phyloP scores from a whole-genome alignment of 1,284 basidiomycete genomes.

The Trametes sp. region DNA sequence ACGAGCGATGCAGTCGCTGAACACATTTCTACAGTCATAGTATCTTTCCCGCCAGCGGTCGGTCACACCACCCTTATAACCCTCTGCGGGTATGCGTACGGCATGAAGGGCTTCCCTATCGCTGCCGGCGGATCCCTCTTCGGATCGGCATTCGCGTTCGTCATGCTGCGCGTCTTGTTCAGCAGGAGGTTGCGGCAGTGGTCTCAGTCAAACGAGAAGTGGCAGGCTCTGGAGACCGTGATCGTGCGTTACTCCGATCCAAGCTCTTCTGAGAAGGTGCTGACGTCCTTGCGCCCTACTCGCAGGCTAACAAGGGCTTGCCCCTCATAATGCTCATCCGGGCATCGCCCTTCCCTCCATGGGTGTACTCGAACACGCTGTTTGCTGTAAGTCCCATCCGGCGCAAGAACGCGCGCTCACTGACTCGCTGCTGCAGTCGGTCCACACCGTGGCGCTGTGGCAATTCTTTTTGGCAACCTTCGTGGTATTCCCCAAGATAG shows the following conservation, averaged over 20 bases:
- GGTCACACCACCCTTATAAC: slow-evolving; percentile 74
- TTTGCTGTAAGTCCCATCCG: slow-evolving; percentile 66
- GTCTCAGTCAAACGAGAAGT: slow-evolving; percentile 70
- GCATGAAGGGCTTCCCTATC: slow-evolving; percentile 75
- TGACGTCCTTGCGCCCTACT: not conserved
- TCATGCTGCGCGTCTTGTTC: slow-evolving; percentile 68
- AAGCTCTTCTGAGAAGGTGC: too few species aligned
- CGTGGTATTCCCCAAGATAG: slow-evolving; percentile 73
- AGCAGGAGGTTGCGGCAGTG: slow-evolving; percentile 60
- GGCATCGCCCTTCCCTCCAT: slow-evolving; percentile 83
- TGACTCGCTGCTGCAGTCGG: slow-evolving; percentile 55
- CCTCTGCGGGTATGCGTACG: slow-evolving; percentile 84
- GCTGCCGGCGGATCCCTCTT: slow-evolving; percentile 66
- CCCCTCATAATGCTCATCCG: slow-evolving; percentile 82
- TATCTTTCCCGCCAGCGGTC: slow-evolving; percentile 81
- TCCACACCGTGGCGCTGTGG: slow-evolving; percentile 73
- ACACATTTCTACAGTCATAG: slow-evolving; percentile 52
- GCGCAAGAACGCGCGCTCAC: not conserved
- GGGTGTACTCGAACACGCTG: slow-evolving; percentile 82
- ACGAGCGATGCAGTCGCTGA: slow-evolving; percentile 5
- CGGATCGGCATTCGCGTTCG: slow-evolving; percentile 74
- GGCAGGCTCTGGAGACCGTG: slow-evolving; percentile 79
- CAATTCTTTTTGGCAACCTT: slow-evolving; percentile 80
- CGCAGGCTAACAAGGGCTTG: slow-evolving; percentile 73
- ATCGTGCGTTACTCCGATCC: slow-evolving; percentile 55